Evolutionary conservation across 1,284 basidiomycete species (phyloP).

Genomic region (Tilletia setariae): DNA sequence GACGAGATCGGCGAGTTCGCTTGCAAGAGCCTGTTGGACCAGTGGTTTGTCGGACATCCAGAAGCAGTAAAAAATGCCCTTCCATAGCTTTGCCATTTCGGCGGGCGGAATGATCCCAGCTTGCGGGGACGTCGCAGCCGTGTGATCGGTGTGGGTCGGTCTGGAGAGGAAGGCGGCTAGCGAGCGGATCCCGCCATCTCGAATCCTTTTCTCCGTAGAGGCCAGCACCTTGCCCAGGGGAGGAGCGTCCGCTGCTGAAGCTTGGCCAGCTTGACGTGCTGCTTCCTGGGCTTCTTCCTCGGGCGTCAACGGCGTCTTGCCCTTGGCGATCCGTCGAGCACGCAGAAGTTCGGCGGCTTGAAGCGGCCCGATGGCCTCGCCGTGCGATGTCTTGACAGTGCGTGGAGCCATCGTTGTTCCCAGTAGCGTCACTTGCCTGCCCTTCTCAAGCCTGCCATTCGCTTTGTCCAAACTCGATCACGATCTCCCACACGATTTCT

Average conservation of each 20-base stretch:
- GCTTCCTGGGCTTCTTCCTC: slow-evolving; percentile 3
- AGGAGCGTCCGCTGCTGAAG: slow-evolving; percentile 15
- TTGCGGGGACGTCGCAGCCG: slow-evolving; percentile 31
- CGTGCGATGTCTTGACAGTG: slow-evolving; percentile 8
- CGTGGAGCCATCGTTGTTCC: not conserved
- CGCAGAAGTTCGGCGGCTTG: not conserved
- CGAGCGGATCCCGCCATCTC: slow-evolving; percentile 80
- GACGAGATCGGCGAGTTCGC: slow-evolving; percentile 73
- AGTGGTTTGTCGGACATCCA: slow-evolving; percentile 99
- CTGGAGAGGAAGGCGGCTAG: slow-evolving; percentile 64
- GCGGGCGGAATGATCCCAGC: slow-evolving; percentile 60
- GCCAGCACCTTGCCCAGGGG: slow-evolving; percentile 45
- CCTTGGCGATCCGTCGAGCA: slow-evolving; percentile 2
- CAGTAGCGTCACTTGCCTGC: too few relatives aligned
- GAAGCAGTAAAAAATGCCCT: slow-evolving; percentile 93
- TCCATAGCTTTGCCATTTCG: slow-evolving; percentile 93
- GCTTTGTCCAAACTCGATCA: not conserved
- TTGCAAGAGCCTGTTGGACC: slow-evolving; percentile 86
- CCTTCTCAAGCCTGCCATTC: not conserved
- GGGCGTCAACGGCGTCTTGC: not conserved
- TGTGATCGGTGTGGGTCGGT: slow-evolving; percentile 19
- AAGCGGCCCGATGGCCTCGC: slow-evolving; percentile 11
- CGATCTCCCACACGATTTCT: not conserved
- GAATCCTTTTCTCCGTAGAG: slow-evolving; percentile 60
- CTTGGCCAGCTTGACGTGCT: not conserved